These are phyloP conservation scores for Populus hybrid DNA, from an alignment of 441 rosid genomes.

Conservation along the genomic window DNA sequence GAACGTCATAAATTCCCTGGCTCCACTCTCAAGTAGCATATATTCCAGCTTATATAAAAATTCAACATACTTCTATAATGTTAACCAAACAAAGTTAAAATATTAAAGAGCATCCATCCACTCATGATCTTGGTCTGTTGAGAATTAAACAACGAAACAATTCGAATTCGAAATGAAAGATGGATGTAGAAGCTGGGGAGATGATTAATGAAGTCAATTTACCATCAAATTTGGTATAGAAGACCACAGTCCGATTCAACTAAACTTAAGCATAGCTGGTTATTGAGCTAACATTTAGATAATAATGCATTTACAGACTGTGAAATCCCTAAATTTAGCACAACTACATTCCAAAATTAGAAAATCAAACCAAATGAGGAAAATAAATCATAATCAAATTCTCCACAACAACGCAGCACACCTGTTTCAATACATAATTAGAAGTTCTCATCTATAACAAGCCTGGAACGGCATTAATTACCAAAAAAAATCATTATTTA, in stretches of 20 bases:
- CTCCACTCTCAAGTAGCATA: background rate
- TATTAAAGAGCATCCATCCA: background rate
- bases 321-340: background rate
- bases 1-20: background rate
- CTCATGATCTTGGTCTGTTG: background rate
- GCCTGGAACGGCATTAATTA: background rate
- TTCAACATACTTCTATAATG: background rate
- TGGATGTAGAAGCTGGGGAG: background rate
- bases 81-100: background rate
- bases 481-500: background rate
- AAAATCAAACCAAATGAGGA: background rate
- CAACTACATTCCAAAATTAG: background rate
- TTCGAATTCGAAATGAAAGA: background rate
- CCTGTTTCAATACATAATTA: background rate
- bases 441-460: background rate
- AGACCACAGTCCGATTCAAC: background rate
- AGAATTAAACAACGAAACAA: background rate
- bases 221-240: background rate
- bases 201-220: background rate
- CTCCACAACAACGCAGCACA: background rate
- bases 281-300: background rate
- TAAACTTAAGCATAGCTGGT: background rate
- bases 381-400: background rate
- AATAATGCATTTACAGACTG: background rate
- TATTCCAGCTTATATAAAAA: slow-evolving; percentile 4